Evolutionary conservation across 2,329 filamentous ascomycete species (phyloP).

Genomic region (Beauveria sp.): DNA sequence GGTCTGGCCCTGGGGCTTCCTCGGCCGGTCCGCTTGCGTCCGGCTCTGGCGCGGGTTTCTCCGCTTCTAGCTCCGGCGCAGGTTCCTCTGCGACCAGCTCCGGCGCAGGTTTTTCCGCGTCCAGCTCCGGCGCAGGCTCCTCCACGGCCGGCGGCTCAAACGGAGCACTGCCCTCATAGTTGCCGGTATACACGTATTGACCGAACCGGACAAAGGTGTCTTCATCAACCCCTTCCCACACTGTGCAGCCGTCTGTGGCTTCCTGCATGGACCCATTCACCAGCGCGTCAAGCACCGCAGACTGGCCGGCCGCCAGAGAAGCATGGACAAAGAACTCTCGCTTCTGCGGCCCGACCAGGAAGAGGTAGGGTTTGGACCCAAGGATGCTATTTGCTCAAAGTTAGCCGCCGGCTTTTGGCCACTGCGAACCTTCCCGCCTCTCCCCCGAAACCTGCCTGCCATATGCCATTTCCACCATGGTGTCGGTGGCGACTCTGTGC

Average conservation of each 20-base stretch:
- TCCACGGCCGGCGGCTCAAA: background rate
- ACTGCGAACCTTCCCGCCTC: background rate
- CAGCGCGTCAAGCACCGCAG: background rate
- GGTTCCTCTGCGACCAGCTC: background rate
- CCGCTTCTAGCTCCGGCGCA: background rate
- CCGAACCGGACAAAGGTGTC: background rate
- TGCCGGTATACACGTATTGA: background rate
- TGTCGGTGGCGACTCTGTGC: background rate
- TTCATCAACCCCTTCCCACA: background rate
- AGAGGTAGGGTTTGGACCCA: background rate
- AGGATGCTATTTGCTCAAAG: background rate
- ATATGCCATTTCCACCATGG: background rate
- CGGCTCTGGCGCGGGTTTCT: too few relatives aligned
- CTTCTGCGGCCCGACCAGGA: background rate
- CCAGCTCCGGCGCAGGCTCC: too few relatives aligned
- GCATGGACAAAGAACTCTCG: background rate
- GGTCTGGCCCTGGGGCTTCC: too few relatives aligned
- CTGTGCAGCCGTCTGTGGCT: background rate
- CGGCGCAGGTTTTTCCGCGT: background rate
- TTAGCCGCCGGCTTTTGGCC: background rate
- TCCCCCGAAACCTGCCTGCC: background rate
- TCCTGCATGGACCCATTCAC: background rate
- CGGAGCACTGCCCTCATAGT: background rate
- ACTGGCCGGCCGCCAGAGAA: background rate
- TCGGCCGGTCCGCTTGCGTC: too few relatives aligned